A percentile compares a stretch with the other conserved stretches of the same genome.
phyloP scores from a whole-genome alignment of 2,329 filamentous ascomycete genomes.

The Talaromyces sp. region DNA sequence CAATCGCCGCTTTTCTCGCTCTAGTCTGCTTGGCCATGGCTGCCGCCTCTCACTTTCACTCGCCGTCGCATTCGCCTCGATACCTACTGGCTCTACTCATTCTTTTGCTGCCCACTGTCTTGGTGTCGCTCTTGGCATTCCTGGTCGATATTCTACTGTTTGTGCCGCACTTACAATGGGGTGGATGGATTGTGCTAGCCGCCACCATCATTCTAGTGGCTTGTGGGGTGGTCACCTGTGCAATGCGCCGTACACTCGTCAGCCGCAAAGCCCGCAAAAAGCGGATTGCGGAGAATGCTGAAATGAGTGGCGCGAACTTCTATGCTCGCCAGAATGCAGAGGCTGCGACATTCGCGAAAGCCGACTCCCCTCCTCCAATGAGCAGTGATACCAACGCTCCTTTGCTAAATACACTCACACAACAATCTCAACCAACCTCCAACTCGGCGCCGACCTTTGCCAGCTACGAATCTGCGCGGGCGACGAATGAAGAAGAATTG shows the following conservation, averaged over 20 bases:
- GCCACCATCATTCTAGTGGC: conserved; percentile 80
- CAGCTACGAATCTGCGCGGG: conserved; percentile 28
- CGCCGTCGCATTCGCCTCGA: conserved; percentile 80
- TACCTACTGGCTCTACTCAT: conserved; percentile 84
- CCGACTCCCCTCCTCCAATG: conserved; percentile 51
- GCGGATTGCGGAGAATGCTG: conserved; percentile 86
- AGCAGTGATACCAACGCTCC: conserved; percentile 52
- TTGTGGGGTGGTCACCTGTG: conserved; percentile 81
- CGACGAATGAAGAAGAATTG: conserved; percentile 9
- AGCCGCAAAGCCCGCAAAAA: conserved; percentile 89
- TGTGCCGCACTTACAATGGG: conserved; percentile 89
- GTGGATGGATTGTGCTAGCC: conserved; percentile 85
- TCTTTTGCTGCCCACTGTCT: conserved; percentile 75
- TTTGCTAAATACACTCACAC: conserved; percentile 50
- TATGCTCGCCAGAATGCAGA: conserved; percentile 59
- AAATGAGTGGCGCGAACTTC: conserved; percentile 94
- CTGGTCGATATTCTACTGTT: conserved; percentile 91
- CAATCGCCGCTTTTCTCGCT: conserved; percentile 79
- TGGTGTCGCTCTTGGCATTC: conserved; percentile 81
- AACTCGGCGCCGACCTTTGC: conserved; percentile 47
- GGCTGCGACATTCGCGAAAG: conserved; percentile 28
- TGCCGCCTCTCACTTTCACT: conserved; percentile 76
- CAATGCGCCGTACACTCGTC: conserved; percentile 88
- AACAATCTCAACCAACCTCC: conserved; percentile 18
- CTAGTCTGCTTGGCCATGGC: conserved; percentile 80